These are phyloP conservation scores for Rhazya stricta DNA, from an alignment of 257 asterid genomes.

Conservation along the genomic window DNA sequence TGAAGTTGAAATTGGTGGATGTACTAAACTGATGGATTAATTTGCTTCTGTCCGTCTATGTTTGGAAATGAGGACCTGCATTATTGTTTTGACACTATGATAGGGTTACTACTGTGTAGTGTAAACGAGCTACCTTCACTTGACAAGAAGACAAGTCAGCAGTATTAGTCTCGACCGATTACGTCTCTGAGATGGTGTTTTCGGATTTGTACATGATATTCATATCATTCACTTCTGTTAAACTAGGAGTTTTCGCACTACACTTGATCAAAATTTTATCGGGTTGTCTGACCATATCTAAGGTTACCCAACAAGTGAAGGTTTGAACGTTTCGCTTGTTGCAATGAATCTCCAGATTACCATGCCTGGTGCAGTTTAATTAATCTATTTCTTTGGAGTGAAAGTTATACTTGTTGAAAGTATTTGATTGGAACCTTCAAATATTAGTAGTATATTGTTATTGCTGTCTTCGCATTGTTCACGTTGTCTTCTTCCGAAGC, in stretches of 20 bases:
- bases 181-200: neutral
- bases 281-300: neutral
- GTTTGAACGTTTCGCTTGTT: neutral
- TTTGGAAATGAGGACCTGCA: neutral
- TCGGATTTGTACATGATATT: neutral
- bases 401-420: neutral
- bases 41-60: neutral
- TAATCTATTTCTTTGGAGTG: neutral
- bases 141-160: neutral
- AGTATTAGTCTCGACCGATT: neutral
- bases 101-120: neutral
- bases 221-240: neutral
- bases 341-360: neutral
- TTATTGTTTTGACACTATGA: neutral
- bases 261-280: neutral
- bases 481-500: too few species aligned
- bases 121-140: neutral
- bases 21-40: conserved; percentile 24
- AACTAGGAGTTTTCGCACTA: neutral
- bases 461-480: too few species aligned
- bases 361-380: neutral
- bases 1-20: conserved; percentile 66
- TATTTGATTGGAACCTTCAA: too few species aligned
- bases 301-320: neutral
- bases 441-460: too few species aligned